These are phyloP conservation scores for Pseudofabraea citricarpa DNA, from an alignment of 2,329 filamentous ascomycete species.

Conservation along the genomic window DNA sequence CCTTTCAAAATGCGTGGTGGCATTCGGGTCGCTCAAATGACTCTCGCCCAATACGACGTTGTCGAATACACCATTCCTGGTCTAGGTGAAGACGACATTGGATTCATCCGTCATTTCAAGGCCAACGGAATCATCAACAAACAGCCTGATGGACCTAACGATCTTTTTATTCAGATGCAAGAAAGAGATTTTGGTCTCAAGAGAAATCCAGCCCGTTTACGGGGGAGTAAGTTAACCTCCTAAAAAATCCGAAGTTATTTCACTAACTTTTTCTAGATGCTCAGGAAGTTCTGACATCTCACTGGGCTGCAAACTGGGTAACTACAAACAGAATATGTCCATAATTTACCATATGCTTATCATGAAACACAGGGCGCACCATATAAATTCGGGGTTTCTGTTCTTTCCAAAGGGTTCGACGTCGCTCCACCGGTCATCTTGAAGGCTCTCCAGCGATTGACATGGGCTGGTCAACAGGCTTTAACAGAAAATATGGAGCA, in stretches of 20 bases:
- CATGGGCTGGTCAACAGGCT: slow-evolving; percentile 46
- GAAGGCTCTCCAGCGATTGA: slow-evolving; percentile 44
- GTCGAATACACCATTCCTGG: slow-evolving; percentile 42
- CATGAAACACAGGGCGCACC: slow-evolving; percentile 56
- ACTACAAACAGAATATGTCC: slow-evolving; percentile 11
- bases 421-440: slow-evolving; percentile 44
- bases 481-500: slow-evolving; percentile 20
- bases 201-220: slow-evolving; percentile 33
- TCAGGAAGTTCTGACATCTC: slow-evolving; percentile 42
- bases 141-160: slow-evolving; percentile 51
- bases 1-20: not conserved
- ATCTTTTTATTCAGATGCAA: slow-evolving; percentile 51
- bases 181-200: slow-evolving; percentile 38
- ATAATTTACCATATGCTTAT: no score
- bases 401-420: slow-evolving; percentile 44
- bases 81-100: slow-evolving; percentile 36
- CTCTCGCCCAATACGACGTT: slow-evolving; percentile 23
- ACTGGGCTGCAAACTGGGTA: slow-evolving; percentile 50
- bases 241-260: not conserved
- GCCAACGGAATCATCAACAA: slow-evolving; percentile 48
- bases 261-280: slow-evolving; percentile 24
- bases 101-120: slow-evolving; percentile 50
- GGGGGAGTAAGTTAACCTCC: slow-evolving; percentile 27
- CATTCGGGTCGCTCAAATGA: slow-evolving; percentile 5
- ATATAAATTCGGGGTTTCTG: slow-evolving; percentile 61